A percentile compares a stretch with the other conserved stretches of the same genome.
These are phyloP conservation scores for Polychaeton citri DNA, from an alignment of 2,329 filamentous ascomycete species.

Conservation along the genomic window DNA sequence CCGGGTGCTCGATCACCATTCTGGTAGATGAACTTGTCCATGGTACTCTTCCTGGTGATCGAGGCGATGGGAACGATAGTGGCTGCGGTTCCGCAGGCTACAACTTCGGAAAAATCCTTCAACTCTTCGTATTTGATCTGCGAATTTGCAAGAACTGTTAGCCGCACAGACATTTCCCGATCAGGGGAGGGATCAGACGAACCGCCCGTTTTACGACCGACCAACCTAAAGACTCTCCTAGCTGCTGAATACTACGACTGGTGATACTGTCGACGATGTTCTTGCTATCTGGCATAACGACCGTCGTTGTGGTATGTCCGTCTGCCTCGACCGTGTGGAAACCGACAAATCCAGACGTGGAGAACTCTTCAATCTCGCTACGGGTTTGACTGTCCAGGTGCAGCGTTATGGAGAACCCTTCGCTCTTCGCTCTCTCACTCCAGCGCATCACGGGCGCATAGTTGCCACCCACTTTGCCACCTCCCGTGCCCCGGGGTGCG, in stretches of 20 bases:
- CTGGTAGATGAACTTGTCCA: slow-evolving; percentile 43
- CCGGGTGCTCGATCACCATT: slow-evolving; percentile 53
- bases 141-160: background rate
- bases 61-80: slow-evolving; percentile 83
- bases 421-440: slow-evolving; percentile 66
- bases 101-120: slow-evolving; percentile 57
- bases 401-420: slow-evolving; percentile 87
- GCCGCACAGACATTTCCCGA: background rate
- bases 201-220: slow-evolving; percentile 63
- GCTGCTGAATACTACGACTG: slow-evolving; percentile 61
- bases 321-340: slow-evolving; percentile 41
- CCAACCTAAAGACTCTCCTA: slow-evolving; percentile 70
- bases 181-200: slow-evolving; percentile 23
- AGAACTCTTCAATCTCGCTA: slow-evolving; percentile 88
- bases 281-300: slow-evolving; percentile 77
- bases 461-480: slow-evolving; percentile 91
- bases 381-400: slow-evolving; percentile 79
- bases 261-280: slow-evolving; percentile 84
- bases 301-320: slow-evolving; percentile 43
- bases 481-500: slow-evolving; percentile 79
- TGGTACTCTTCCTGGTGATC: slow-evolving; percentile 57
- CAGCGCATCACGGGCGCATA: slow-evolving; percentile 84
- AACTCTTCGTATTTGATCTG: slow-evolving; percentile 56
- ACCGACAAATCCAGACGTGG: slow-evolving; percentile 85
- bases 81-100: slow-evolving; percentile 85